Evolutionary conservation across 805 yeast species (phyloP).

Genomic region (Candida vartiovaarae): DNA sequence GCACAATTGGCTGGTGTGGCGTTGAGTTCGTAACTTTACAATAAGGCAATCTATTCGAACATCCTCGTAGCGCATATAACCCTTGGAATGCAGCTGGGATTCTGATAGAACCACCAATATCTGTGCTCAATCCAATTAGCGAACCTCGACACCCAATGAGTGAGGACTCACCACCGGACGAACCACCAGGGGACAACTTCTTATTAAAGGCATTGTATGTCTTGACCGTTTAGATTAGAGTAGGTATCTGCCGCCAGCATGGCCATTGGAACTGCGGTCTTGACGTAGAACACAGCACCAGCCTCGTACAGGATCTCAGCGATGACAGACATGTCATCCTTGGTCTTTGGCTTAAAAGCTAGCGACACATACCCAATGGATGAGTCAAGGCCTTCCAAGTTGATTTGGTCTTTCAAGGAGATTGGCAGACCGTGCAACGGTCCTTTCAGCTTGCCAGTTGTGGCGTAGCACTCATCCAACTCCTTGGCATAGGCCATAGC

Average conservation of each 20-base stretch:
- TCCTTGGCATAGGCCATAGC: constrained; percentile 48
- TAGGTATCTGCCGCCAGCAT: constrained; percentile 41
- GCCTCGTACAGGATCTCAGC: constrained; percentile 32
- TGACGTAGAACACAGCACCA: constrained; percentile 49
- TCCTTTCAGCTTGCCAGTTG: constrained; percentile 46
- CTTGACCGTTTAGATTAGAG: constrained; percentile 36
- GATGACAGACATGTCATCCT: constrained; percentile 29
- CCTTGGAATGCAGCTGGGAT: constrained; percentile 39
- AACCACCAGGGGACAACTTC: constrained; percentile 40
- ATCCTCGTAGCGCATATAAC: constrained; percentile 35
- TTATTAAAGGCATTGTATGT: constrained; percentile 38
- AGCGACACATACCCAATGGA: constrained; percentile 40
- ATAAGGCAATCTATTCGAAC: constrained; percentile 35
- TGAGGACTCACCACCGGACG: constrained; percentile 48
- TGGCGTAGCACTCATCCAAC: constrained; percentile 42
- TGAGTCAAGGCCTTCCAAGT: constrained; percentile 39
- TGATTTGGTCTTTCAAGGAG: constrained; percentile 41
- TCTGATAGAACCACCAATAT: constrained; percentile 45
- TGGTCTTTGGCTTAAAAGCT: constrained; percentile 42
- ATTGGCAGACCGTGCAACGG: constrained; percentile 65
- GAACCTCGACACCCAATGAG: constrained; percentile 36
- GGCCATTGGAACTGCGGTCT: constrained; percentile 47
- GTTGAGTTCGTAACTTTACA: constrained; percentile 18
- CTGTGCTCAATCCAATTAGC: constrained; percentile 45
- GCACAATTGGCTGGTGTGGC: constrained; percentile 13